Conservation (phyloP, 192 early-diverging fungal species). For the Coemansia sp. region DNA sequence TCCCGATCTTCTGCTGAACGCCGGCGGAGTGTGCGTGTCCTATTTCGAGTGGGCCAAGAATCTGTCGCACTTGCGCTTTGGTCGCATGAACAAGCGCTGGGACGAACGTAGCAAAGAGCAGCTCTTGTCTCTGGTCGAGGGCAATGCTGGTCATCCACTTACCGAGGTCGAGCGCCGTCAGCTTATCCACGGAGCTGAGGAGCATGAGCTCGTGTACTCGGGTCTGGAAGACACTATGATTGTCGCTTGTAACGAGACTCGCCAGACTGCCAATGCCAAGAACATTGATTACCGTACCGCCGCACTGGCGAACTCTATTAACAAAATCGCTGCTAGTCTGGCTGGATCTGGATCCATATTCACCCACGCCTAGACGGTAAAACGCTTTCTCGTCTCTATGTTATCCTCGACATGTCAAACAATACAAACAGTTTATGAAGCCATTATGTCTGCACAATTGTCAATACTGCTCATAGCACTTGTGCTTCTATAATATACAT, state of each 20-base stretch:
- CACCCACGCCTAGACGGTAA: slow-evolving; percentile 38
- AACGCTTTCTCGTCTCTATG: neutral
- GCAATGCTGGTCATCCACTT: slow-evolving; percentile 71
- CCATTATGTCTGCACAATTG: neutral
- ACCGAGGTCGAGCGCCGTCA: slow-evolving; percentile 72
- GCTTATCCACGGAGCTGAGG: slow-evolving; percentile 80
- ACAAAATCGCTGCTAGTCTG: slow-evolving; percentile 76
- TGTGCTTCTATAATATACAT: neutral
- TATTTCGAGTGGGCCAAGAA: slow-evolving; percentile 88
- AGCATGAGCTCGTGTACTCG: slow-evolving; percentile 82
- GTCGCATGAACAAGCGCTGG: slow-evolving; percentile 84
- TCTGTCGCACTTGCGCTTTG: slow-evolving; percentile 80
- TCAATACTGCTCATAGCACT: neutral
- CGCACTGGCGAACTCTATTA: slow-evolving; percentile 75
- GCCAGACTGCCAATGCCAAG: slow-evolving; percentile 63
- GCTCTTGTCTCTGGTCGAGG: slow-evolving; percentile 69
- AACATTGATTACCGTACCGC: slow-evolving; percentile 77
- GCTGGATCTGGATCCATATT: slow-evolving; percentile 79
- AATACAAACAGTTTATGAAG: neutral
- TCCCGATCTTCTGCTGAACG: slow-evolving; percentile 77
- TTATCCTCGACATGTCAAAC: neutral
- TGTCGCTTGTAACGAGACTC: slow-evolving; percentile 72
- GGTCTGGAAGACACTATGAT: slow-evolving; percentile 89
- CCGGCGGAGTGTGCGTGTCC: slow-evolving; percentile 83
- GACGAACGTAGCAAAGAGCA: slow-evolving; percentile 74